These are phyloP conservation scores for Ceratocystis huliohia DNA, from an alignment of 2,329 filamentous ascomycete species.

Conservation along the genomic window DNA sequence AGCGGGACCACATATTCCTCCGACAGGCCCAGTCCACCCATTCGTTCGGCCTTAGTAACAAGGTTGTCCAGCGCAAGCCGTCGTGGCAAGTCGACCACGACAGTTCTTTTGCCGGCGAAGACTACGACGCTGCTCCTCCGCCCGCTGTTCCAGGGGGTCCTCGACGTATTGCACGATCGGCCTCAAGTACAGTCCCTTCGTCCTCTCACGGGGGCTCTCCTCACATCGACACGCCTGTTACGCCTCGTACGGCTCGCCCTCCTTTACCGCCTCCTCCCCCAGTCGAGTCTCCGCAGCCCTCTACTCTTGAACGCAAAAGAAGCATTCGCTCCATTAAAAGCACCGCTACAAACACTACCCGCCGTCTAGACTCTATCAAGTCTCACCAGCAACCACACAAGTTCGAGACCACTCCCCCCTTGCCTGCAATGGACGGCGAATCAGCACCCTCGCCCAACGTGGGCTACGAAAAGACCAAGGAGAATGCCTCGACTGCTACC, in stretches of 20 bases:
- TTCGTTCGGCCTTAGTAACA: background rate
- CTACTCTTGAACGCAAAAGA: slow-evolving; percentile 41
- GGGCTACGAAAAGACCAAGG: slow-evolving; percentile 47
- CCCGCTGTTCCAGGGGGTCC: slow-evolving; percentile 75
- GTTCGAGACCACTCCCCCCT: slow-evolving; percentile 18
- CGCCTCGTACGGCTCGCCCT: background rate
- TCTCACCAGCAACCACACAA: slow-evolving; percentile 7
- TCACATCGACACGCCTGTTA: slow-evolving; percentile 21
- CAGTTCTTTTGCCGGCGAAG: slow-evolving; percentile 37
- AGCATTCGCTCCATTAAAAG: slow-evolving; percentile 47
- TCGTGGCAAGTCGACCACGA: slow-evolving; percentile 39
- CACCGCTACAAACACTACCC: slow-evolving; percentile 15
- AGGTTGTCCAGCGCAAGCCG: slow-evolving; percentile 24
- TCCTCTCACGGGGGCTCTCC: slow-evolving; percentile 12
- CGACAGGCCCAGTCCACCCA: slow-evolving; percentile 14
- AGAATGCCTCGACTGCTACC: slow-evolving; percentile 38
- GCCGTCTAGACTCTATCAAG: background rate
- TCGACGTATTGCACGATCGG: slow-evolving; percentile 33
- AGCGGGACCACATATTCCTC: slow-evolving; percentile 12
- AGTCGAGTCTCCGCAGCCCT: slow-evolving; percentile 27
- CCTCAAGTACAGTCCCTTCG: slow-evolving; percentile 20
- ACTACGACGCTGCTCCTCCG: slow-evolving; percentile 72
- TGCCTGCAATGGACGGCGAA: slow-evolving; percentile 33
- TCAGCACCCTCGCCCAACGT: slow-evolving; percentile 46
- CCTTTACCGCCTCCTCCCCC: slow-evolving; percentile 1